Conservation (phyloP, 805 yeast species). For the Phaffomyces antillensis region DNA sequence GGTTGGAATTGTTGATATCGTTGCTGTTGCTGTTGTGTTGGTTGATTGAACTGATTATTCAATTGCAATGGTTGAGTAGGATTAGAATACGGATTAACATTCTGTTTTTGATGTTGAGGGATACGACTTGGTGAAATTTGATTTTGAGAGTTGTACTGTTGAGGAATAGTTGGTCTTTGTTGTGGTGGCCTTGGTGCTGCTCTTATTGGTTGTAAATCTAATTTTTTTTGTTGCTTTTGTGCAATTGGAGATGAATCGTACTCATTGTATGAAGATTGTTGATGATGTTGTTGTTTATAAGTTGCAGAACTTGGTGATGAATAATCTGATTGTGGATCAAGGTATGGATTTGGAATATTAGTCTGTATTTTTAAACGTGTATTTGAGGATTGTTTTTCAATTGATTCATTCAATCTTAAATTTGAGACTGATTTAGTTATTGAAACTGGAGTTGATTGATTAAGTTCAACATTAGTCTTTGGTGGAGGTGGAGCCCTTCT, state of each 20-base stretch:
- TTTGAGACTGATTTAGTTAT: slow-evolving; percentile 9
- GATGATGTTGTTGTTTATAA: slow-evolving; percentile 1
- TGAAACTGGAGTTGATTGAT: slow-evolving; percentile 3
- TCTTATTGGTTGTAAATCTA: slow-evolving; percentile 21
- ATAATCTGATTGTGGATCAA: slow-evolving; percentile 4
- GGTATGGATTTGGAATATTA: slow-evolving; percentile 19
- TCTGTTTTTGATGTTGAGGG: not conserved
- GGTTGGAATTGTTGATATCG: slow-evolving; percentile 2
- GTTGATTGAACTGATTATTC: slow-evolving; percentile 17
- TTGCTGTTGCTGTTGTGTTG: slow-evolving; percentile 6
- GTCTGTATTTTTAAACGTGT: slow-evolving; percentile 30
- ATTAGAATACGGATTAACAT: slow-evolving; percentile 7
- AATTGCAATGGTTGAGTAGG: slow-evolving; percentile 21
- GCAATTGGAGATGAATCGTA: slow-evolving; percentile 6
- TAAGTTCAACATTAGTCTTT: slow-evolving; percentile 5
- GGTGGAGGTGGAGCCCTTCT: slow-evolving; percentile 57
- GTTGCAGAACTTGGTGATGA: not conserved
- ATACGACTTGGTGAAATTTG: slow-evolving; percentile 9
- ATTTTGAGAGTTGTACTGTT: slow-evolving; percentile 1
- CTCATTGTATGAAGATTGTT: not conserved
- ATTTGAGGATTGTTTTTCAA: slow-evolving; percentile 13
- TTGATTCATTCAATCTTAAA: slow-evolving; percentile 7
- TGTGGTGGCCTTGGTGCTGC: slow-evolving; percentile 26
- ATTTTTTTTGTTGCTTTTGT: slow-evolving; percentile 6
- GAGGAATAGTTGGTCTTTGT: slow-evolving; percentile 2